Evolutionary conservation across 352 stramenopile genomes (phyloP).

Genomic region (Phytophthora sansomeana): DNA sequence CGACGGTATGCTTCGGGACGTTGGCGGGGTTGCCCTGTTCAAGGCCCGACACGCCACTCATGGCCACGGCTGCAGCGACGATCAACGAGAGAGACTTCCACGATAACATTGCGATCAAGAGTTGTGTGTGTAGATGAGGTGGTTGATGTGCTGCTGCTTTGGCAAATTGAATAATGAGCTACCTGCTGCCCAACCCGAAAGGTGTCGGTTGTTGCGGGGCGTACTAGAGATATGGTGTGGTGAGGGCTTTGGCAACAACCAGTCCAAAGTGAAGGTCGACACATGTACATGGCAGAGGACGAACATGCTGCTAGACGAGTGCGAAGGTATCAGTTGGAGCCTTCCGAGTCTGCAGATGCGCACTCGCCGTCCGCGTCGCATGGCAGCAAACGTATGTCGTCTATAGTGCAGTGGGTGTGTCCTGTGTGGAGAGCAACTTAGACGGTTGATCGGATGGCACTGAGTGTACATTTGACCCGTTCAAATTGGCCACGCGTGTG

Average conservation of each 20-base stretch:
- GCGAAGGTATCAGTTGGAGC: conserved; percentile 10
- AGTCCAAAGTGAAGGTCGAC: background rate
- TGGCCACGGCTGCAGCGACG: conserved; percentile 12
- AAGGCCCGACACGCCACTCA: conserved; percentile 20
- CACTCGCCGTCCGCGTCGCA: conserved; percentile 11
- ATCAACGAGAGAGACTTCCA: conserved; percentile 27
- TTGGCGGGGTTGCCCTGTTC: conserved; percentile 18
- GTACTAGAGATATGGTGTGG: conserved; percentile 6
- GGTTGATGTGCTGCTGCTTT: conserved; percentile 5
- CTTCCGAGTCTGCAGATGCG: conserved; percentile 15
- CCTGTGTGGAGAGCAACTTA: conserved; percentile 15
- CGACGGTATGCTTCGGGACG: background rate
- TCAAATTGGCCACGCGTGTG: too few species aligned
- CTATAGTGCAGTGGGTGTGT: background rate
- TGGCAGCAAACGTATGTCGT: conserved; percentile 13
- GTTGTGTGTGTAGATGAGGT: conserved; percentile 3
- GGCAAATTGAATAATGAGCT: conserved; percentile 33
- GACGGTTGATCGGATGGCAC: conserved; percentile 8
- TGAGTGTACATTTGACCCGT: background rate
- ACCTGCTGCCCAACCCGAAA: background rate
- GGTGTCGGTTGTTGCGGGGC: background rate
- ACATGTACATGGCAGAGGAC: conserved; percentile 16
- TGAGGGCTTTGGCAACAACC: background rate
- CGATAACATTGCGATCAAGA: conserved; percentile 14
- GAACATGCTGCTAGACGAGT: background rate